A percentile compares a stretch with the other conserved stretches of the same genome.
phyloP scores from a whole-genome alignment of 2,329 filamentous ascomycete species.

The Ophiocordyceps unilateralis region DNA sequence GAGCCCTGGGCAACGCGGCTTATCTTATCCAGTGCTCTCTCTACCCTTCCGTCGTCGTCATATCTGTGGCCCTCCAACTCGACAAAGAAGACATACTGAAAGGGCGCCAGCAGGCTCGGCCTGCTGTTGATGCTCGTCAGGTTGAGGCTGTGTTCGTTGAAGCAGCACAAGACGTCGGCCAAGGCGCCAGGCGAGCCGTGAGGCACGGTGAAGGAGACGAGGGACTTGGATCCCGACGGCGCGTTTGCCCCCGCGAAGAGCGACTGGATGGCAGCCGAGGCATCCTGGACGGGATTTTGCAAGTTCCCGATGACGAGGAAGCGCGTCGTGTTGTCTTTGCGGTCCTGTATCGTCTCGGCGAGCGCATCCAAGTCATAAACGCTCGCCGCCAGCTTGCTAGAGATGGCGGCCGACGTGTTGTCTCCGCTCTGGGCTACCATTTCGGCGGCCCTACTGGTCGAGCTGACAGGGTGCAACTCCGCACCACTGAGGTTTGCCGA shows the following conservation, averaged over 20 bases:
- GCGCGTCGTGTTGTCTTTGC: conserved; percentile 58
- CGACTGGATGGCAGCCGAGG: conserved; percentile 10
- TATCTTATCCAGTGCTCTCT: conserved; percentile 41
- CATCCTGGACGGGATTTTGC: conserved; percentile 9
- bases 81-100: conserved; percentile 91
- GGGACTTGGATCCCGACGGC: conserved; percentile 38
- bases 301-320: conserved; percentile 49
- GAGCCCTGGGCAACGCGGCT: conserved; percentile 38
- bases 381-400: conserved; percentile 55
- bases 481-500: conserved; percentile 48
- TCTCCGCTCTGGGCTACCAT: conserved; percentile 44
- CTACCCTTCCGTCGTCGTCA: conserved; percentile 38
- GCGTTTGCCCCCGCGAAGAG: conserved; percentile 3
- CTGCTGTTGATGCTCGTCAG: conserved; percentile 81
- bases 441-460: conserved; percentile 72
- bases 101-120: conserved; percentile 56
- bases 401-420: conserved; percentile 58
- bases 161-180: conserved; percentile 64
- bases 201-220: conserved; percentile 70
- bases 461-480: conserved; percentile 71
- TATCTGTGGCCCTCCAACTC: conserved; percentile 56
- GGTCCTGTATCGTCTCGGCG: conserved; percentile 53
- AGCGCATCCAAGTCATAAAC: conserved; percentile 53
- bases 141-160: conserved; percentile 56
- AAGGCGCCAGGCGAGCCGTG: conserved; percentile 67